A percentile compares a stretch with the other conserved stretches of the same genome.
Conservation (phyloP, 2,329 filamentous ascomycete species). For the Lecanoromycetidae sp. region DNA sequence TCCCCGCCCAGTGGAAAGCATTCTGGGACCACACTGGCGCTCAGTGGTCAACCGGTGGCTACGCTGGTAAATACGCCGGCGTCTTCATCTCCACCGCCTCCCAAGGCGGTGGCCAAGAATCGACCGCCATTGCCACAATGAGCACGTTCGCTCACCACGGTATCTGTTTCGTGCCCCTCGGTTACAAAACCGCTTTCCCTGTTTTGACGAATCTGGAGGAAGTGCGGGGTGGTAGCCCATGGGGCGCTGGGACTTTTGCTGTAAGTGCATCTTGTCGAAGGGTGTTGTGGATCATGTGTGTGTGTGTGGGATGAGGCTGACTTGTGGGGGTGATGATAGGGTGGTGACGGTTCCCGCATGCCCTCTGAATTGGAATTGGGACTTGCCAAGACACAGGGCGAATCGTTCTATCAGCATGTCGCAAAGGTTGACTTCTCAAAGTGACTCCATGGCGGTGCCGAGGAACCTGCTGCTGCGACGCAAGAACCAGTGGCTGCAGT, state of each 20-base stretch:
- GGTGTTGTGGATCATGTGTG: background rate
- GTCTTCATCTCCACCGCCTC: conserved; percentile 82
- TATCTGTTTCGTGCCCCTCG: conserved; percentile 90
- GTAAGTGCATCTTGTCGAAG: conserved; percentile 29
- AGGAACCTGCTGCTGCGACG: conserved; percentile 19
- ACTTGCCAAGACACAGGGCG: conserved; percentile 71
- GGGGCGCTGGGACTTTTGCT: conserved; percentile 89
- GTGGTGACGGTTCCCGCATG: conserved; percentile 68
- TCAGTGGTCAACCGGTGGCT: conserved; percentile 65
- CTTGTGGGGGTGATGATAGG: too few species aligned
- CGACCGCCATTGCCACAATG: conserved; percentile 67
- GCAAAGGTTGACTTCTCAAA: conserved; percentile 55
- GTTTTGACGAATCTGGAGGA: conserved; percentile 60
- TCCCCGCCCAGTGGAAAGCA: conserved; percentile 85
- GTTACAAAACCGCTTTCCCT: conserved; percentile 69
- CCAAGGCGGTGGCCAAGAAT: conserved; percentile 83
- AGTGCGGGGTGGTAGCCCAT: conserved; percentile 75
- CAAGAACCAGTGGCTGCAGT: conserved; percentile 10
- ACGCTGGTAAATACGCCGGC: conserved; percentile 79
- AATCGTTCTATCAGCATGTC: conserved; percentile 67
- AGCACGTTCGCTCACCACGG: conserved; percentile 86
- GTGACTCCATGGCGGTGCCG: conserved; percentile 57
- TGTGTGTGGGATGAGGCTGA: too few species aligned
- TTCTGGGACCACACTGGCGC: conserved; percentile 77
- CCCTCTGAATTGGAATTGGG: conserved; percentile 63